Conservation (phyloP, 805 yeast species). For the Starmerella sp. region DNA sequence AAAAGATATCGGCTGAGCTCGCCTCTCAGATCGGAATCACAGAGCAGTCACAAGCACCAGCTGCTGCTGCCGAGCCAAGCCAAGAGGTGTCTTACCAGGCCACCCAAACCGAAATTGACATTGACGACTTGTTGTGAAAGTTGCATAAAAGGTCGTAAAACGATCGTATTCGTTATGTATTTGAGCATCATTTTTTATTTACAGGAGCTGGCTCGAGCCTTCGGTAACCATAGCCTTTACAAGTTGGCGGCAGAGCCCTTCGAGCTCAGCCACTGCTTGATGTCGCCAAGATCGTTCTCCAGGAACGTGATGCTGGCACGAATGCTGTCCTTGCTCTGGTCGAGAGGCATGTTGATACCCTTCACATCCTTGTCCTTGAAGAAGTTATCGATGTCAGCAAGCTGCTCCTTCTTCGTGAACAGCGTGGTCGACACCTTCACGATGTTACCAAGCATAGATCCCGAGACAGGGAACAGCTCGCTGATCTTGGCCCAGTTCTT, state of each 20-base stretch:
- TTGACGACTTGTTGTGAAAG: not conserved
- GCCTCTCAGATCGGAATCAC: not conserved
- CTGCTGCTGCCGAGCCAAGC: not conserved
- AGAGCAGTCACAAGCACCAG: slow-evolving; percentile 9
- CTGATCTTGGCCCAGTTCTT: slow-evolving; percentile 60
- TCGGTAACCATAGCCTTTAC: not conserved
- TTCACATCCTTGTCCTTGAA: slow-evolving; percentile 38
- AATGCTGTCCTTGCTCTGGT: slow-evolving; percentile 47
- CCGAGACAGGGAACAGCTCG: slow-evolving; percentile 65
- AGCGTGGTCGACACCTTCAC: slow-evolving; percentile 52
- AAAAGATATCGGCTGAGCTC: not conserved
- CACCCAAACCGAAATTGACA: not conserved
- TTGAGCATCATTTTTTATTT: no score
- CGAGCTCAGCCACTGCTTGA: slow-evolving; percentile 24
- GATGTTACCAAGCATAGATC: slow-evolving; percentile 67
- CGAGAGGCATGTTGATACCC: slow-evolving; percentile 49
- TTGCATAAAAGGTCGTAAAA: no score
- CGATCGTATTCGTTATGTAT: no score
- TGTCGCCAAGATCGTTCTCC: slow-evolving; percentile 24
- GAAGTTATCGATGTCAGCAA: slow-evolving; percentile 41
- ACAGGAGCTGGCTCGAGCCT: no score
- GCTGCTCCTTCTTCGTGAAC: slow-evolving; percentile 46
- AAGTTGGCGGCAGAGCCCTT: slow-evolving; percentile 9
- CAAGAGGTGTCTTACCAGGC: slow-evolving; percentile 2
- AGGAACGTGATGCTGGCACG: slow-evolving; percentile 43